Evolutionary conservation across 495 filamentous ascomycete genomes (phyloP).

Genomic region (Lepidopterella palustris): DNA sequence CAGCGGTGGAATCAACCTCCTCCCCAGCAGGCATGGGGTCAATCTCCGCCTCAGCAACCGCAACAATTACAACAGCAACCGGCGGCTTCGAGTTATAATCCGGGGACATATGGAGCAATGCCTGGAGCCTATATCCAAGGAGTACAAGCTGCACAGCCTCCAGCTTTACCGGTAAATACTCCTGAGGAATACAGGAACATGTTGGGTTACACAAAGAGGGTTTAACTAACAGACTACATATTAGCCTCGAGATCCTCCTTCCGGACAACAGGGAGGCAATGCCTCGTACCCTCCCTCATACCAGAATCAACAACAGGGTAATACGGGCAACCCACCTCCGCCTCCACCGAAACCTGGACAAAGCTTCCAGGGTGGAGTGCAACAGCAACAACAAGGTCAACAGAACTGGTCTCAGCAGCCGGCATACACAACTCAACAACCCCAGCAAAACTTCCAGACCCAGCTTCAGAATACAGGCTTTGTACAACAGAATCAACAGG

Average conservation of each 20-base stretch:
- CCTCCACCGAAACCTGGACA: slow-evolving; percentile 24
- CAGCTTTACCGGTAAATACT: not conserved
- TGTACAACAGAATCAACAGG: slow-evolving; percentile 6
- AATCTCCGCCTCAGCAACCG: not conserved
- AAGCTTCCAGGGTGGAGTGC: slow-evolving; percentile 14
- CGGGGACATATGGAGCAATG: slow-evolving; percentile 22
- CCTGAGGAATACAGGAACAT: too few relatives aligned
- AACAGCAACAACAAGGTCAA: slow-evolving; percentile 12
- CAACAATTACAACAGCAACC: slow-evolving; percentile 13
- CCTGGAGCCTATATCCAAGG: slow-evolving; percentile 16
- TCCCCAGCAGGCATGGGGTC: slow-evolving; percentile 4
- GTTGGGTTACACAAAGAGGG: not conserved
- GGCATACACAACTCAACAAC: slow-evolving; percentile 7
- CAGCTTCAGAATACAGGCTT: slow-evolving; percentile 10
- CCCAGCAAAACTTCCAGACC: slow-evolving; percentile 10
- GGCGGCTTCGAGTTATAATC: slow-evolving; percentile 18
- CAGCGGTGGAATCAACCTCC: slow-evolving; percentile 21
- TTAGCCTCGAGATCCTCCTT: slow-evolving; percentile 3
- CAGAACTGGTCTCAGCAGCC: slow-evolving; percentile 17
- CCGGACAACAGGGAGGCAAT: too few relatives aligned
- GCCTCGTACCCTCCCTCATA: too few relatives aligned
- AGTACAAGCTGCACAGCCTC: slow-evolving; percentile 5
- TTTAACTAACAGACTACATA: not conserved
- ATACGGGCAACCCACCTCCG: slow-evolving; percentile 16
- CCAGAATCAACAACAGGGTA: slow-evolving; percentile 13